These are phyloP conservation scores for Colletotrichum theobromicola DNA, from an alignment of 2,329 filamentous ascomycete genomes.

Conservation along the genomic window DNA sequence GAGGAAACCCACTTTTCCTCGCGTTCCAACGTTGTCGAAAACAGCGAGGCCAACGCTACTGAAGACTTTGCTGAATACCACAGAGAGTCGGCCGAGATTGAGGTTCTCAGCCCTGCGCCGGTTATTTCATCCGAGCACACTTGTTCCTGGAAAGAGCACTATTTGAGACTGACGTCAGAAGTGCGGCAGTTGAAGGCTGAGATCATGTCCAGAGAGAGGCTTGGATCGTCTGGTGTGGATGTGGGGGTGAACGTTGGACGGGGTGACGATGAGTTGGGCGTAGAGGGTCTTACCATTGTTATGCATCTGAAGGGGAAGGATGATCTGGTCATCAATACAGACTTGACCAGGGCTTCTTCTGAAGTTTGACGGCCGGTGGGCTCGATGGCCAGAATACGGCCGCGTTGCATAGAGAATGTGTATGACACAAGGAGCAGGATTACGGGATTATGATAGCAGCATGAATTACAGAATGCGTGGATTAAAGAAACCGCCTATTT, in stretches of 20 bases:
- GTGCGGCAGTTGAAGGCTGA: constrained; percentile 46
- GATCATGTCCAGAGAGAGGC: constrained; percentile 29
- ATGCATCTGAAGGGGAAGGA: constrained; percentile 55
- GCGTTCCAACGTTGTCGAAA: not conserved
- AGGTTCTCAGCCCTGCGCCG: constrained; percentile 37
- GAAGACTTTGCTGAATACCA: not conserved
- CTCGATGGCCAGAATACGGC: not conserved
- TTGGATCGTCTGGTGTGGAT: constrained; percentile 19
- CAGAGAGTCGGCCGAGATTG: not conserved
- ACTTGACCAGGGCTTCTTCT: constrained; percentile 33
- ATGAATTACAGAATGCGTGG: constrained; percentile 4
- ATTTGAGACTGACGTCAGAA: constrained; percentile 44
- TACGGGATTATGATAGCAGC: constrained; percentile 5
- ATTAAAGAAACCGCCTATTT: not conserved
- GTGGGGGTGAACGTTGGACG: constrained; percentile 23
- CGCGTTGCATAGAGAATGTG: not conserved
- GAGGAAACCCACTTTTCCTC: not conserved
- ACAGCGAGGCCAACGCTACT: not conserved
- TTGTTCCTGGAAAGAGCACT: constrained; percentile 48
- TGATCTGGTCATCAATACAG: constrained; percentile 57
- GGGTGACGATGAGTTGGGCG: constrained; percentile 42
- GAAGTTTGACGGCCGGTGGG: not conserved
- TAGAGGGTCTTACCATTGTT: constrained; percentile 56
- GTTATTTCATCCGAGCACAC: constrained; percentile 42
- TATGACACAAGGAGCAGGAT: not conserved